A percentile compares a stretch with the other conserved stretches of the same genome.
phyloP scores from a whole-genome alignment of 495 filamentous ascomycete species.

The Hypoxylon rickii region DNA sequence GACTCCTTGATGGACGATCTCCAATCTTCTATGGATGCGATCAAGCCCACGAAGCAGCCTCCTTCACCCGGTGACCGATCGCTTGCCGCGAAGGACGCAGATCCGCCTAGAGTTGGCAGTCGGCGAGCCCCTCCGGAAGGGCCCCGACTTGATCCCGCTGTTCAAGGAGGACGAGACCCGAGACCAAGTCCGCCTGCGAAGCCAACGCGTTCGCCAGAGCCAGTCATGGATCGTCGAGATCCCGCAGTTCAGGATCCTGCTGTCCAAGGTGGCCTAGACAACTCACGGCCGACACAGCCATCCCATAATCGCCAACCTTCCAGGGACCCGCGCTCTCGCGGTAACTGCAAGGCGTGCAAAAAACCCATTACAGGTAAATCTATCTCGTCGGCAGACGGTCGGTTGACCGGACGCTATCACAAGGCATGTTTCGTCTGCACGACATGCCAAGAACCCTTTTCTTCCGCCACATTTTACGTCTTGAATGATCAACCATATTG shows the following conservation, averaged over 20 bases:
- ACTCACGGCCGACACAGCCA: conserved; percentile 29
- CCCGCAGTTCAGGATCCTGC: conserved; percentile 20
- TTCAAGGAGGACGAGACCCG: conserved; percentile 10
- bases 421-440: conserved; percentile 91
- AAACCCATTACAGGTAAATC: conserved; percentile 85
- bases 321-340: conserved; percentile 53
- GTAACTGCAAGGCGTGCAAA: conserved; percentile 81
- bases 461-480: conserved; percentile 92
- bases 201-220: conserved; percentile 8
- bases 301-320: conserved; percentile 34
- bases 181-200: conserved; percentile 16
- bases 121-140: conserved; percentile 40
- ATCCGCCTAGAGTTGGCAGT: conserved; percentile 29
- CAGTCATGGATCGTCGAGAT: conserved; percentile 24
- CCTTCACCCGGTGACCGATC: conserved; percentile 38
- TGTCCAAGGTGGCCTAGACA: conserved; percentile 26
- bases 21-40: conserved; percentile 52
- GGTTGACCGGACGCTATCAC: conserved; percentile 91
- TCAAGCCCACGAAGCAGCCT: conserved; percentile 25
- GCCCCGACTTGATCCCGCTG: conserved; percentile 42
- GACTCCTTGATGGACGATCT: conserved; percentile 59
- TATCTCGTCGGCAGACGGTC: conserved; percentile 89
- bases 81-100: conserved; percentile 18
- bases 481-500: conserved; percentile 86
- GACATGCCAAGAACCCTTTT: conserved; percentile 80